Conservation (phyloP, 768 basidiomycete genomes). For the Boletus eberwhitei region DNA sequence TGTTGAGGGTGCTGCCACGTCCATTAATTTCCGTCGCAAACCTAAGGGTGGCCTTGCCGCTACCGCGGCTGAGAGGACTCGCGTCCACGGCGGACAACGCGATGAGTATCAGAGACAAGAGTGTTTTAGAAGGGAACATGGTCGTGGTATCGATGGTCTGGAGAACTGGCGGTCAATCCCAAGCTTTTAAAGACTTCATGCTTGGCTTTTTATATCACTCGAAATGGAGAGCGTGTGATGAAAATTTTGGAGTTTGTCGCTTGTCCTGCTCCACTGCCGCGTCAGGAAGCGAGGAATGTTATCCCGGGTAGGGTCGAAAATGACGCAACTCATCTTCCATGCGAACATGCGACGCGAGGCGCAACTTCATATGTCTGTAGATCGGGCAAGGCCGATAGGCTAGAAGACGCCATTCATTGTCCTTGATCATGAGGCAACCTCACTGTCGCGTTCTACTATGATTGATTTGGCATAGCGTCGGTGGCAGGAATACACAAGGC, state of each 20-base stretch:
- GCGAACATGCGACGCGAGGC: not conserved
- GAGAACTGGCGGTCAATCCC: no score
- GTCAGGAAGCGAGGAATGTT: not conserved
- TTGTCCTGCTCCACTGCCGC: not conserved
- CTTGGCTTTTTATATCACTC: not conserved
- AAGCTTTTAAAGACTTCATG: not conserved
- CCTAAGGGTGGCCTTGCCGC: slow-evolving; percentile 8
- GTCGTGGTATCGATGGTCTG: not conserved
- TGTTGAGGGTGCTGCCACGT: slow-evolving; percentile 2
- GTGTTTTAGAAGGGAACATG: slow-evolving; percentile 13
- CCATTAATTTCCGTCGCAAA: slow-evolving; percentile 13
- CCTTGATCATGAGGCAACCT: no score
- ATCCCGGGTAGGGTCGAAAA: not conserved
- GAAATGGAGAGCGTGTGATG: not conserved
- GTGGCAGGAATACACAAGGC: no score
- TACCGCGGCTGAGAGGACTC: slow-evolving; percentile 6
- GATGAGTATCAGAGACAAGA: slow-evolving; percentile 13
- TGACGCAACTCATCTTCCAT: not conserved
- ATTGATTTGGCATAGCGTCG: no score
- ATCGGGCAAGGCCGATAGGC: not conserved
- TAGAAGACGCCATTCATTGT: no score
- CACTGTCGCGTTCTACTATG: no score
- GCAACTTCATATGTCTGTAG: not conserved
- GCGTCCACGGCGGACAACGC: slow-evolving; percentile 10
- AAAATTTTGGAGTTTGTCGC: not conserved